Evolutionary conservation across 139 green algal genomes (phyloP).

Genomic region (Monoraphidium neglectum): DNA sequence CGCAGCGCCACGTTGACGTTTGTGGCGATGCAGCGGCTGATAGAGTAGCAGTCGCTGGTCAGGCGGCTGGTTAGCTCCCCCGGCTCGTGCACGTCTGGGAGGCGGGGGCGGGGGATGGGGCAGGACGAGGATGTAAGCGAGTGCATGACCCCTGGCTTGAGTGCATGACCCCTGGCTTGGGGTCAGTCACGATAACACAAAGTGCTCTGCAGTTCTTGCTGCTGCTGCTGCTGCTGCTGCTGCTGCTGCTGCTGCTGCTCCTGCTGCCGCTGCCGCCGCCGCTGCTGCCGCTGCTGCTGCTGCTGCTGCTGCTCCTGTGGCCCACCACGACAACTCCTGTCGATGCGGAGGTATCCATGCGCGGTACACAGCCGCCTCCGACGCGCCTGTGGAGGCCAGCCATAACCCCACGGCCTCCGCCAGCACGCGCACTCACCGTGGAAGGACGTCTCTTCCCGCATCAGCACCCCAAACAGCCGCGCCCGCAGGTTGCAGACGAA

Average conservation of each 20-base stretch:
- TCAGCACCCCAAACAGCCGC: conserved; percentile 50
- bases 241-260: conserved; percentile 4
- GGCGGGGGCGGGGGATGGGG: no score
- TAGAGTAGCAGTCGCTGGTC: conserved; percentile 69
- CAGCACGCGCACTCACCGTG: conserved; percentile 20
- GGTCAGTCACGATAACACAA: neutral
- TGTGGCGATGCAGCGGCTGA: conserved; percentile 70
- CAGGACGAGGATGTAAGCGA: no score
- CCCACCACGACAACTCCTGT: no score
- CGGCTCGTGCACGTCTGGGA: conserved; percentile 23
- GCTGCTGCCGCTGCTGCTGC: no score
- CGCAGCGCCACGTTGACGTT: conserved; percentile 85
- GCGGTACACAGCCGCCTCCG: neutral
- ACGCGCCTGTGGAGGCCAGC: neutral
- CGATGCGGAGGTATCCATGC: no score
- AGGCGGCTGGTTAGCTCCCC: conserved; percentile 70
- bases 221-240: neutral
- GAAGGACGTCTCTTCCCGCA: conserved; percentile 44
- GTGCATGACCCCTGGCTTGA: conserved; percentile 23
- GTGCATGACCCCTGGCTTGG: neutral
- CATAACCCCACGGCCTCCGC: neutral
- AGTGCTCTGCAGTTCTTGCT: neutral
- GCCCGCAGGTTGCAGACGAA: conserved; percentile 70
- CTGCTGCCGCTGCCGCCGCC: no score
- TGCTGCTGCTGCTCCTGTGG: no score